Conservation (phyloP, 306 rosid genomes). For the Castanopsis chinensis region DNA sequence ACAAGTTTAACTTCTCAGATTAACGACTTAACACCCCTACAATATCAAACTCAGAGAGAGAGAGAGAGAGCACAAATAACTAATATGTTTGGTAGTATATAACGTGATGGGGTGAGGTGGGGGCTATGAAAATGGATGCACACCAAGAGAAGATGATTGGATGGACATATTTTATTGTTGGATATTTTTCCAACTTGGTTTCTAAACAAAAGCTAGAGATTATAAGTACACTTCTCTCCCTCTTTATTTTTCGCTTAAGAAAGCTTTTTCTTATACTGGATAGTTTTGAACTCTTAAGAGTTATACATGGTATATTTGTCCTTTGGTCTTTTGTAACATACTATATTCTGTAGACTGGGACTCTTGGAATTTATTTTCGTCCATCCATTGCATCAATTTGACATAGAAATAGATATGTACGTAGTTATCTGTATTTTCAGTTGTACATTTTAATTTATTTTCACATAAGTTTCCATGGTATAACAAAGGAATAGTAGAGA, state of each 20-base stretch:
- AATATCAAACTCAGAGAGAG: conserved; percentile 12
- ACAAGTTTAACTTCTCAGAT: conserved; percentile 15
- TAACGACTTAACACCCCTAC: conserved; percentile 8
- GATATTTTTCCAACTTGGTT: conserved; percentile 26
- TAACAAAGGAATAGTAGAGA: not conserved
- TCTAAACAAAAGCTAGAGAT: conserved; percentile 6
- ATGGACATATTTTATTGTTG: conserved; percentile 42
- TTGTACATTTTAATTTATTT: not conserved
- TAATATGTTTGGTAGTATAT: conserved; percentile 52
- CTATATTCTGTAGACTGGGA: not conserved
- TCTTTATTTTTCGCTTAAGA: not conserved
- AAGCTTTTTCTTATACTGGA: conserved; percentile 30
- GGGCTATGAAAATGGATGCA: conserved; percentile 53
- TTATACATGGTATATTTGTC: conserved; percentile 19
- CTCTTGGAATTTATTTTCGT: not conserved
- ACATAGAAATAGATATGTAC: not conserved
- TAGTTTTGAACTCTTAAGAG: conserved; percentile 29
- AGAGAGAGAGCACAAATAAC: conserved; percentile 29
- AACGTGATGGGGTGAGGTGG: conserved; percentile 49
- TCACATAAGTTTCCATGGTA: not conserved
- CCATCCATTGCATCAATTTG: not conserved
- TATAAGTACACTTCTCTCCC: conserved; percentile 22
- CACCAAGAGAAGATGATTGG: conserved; percentile 62
- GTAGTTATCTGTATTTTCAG: not conserved
- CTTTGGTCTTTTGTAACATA: not conserved